A percentile compares a stretch with the other conserved stretches of the same genome.
Evolutionary conservation across 108 stramenopile species (phyloP).

Genomic region (Cyclotella baltica): DNA sequence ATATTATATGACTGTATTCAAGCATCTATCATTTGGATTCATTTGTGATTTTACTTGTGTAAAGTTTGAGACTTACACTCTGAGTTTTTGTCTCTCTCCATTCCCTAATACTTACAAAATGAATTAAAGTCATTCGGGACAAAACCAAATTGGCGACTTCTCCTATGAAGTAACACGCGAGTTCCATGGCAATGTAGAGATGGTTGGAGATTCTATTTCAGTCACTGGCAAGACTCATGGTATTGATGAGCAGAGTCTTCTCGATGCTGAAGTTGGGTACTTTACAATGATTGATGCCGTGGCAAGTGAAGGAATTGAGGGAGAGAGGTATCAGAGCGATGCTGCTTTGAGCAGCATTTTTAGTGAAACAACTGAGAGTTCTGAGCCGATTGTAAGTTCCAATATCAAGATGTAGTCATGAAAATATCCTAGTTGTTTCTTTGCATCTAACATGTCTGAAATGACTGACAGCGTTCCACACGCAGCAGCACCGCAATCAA

Average conservation of each 20-base stretch:
- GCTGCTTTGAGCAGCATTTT: too few species aligned
- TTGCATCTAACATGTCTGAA: too few species aligned
- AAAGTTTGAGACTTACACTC: too few species aligned
- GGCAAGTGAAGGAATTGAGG: constrained; percentile 55
- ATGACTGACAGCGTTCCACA: too few species aligned
- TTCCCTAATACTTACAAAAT: too few species aligned
- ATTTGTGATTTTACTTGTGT: not conserved
- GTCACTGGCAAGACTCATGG: constrained; percentile 61
- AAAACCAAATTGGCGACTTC: constrained; percentile 65
- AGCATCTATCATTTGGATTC: not conserved
- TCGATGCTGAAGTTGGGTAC: constrained; percentile 64
- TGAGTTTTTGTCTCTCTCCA: too few species aligned
- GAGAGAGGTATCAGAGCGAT: constrained; percentile 26
- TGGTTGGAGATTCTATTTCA: constrained; percentile 62
- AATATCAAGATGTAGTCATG: too few species aligned
- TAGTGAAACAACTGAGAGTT: too few species aligned
- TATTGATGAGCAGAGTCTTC: constrained; percentile 32
- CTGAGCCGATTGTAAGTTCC: too few species aligned
- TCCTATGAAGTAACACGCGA: constrained; percentile 59
- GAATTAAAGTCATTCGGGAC: constrained; percentile 9
- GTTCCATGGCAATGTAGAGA: constrained; percentile 63
- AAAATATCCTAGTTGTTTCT: too few species aligned
- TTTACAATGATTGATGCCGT: constrained; percentile 81
- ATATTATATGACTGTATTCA: not conserved
- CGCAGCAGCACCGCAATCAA: not conserved